Evolutionary conservation across 129 eudicot genomes (phyloP).

Genomic region (Scalesia atractyloides): DNA sequence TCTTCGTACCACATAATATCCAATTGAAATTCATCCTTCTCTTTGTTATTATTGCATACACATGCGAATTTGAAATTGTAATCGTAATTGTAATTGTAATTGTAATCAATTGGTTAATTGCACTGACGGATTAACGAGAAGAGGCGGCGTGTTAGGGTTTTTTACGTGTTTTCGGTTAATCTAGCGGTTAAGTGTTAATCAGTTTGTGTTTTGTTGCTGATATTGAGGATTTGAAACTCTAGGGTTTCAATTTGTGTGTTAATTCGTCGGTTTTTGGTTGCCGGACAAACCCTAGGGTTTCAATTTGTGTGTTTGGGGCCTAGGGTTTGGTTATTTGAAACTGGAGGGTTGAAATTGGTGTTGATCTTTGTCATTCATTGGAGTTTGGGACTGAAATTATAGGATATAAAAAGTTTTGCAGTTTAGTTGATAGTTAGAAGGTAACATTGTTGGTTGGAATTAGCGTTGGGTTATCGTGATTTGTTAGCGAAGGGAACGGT

Average conservation of each 20-base stretch:
- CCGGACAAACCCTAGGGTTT: constrained; percentile 35
- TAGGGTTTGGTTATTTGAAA: constrained; percentile 55
- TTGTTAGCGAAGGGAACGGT: constrained; percentile 19
- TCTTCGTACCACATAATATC: constrained; percentile 1
- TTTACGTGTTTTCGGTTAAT: constrained; percentile 26
- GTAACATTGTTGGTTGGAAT: constrained; percentile 14
- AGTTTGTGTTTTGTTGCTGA: constrained; percentile 21
- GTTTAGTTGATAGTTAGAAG: constrained; percentile 25
- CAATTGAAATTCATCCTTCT: constrained; percentile 26
- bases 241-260: no score
- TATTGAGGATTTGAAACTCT: neutral
- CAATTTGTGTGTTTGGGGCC: constrained; percentile 29
- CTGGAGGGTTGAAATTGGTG: constrained; percentile 27
- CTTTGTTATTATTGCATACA: constrained; percentile 15
- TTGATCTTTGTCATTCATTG: constrained; percentile 32
- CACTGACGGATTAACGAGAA: constrained; percentile 10
- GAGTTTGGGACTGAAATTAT: constrained; percentile 23
- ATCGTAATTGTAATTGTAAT: neutral
- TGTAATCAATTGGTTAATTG: constrained; percentile 24
- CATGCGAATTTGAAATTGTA: constrained; percentile 10
- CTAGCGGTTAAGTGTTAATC: constrained; percentile 30
- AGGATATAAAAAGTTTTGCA: constrained; percentile 25
- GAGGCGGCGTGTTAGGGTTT: constrained; percentile 42
- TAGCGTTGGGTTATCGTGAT: constrained; percentile 11
- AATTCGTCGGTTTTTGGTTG: neutral